These are phyloP conservation scores for Trichosporon sp. DNA, from an alignment of 1,284 basidiomycete species.

Conservation along the genomic window DNA sequence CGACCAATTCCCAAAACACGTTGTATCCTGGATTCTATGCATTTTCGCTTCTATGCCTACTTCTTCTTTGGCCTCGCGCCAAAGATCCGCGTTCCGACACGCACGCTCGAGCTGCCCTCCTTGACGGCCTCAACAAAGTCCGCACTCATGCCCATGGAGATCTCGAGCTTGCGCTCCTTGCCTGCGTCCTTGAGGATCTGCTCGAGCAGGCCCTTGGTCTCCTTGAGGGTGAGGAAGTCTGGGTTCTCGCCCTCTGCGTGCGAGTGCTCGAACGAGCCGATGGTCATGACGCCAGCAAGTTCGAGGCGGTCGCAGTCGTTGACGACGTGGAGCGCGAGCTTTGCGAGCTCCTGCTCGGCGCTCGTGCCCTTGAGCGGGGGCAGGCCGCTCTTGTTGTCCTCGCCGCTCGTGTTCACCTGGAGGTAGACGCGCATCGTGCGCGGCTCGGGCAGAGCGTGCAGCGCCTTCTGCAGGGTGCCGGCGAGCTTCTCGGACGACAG, in stretches of 20 bases:
- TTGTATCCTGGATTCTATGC: neutral
- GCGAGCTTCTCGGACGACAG: slow-evolving; percentile 83
- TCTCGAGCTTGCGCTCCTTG: slow-evolving; percentile 56
- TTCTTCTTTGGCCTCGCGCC: slow-evolving; percentile 63
- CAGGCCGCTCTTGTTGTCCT: slow-evolving; percentile 83
- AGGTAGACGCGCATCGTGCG: slow-evolving; percentile 67
- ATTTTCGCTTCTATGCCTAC: neutral
- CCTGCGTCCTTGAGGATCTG: slow-evolving; percentile 49
- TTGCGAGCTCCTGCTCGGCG: slow-evolving; percentile 54
- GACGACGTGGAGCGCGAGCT: slow-evolving; percentile 69
- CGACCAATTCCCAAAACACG: neutral
- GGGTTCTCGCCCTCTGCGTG: slow-evolving; percentile 64
- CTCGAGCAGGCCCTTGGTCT: slow-evolving; percentile 61
- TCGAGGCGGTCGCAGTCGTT: slow-evolving; percentile 66
- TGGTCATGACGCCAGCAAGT: slow-evolving; percentile 91
- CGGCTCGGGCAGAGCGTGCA: slow-evolving; percentile 53
- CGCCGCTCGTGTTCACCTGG: slow-evolving; percentile 92
- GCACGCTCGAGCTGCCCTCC: slow-evolving; percentile 78
- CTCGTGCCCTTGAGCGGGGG: slow-evolving; percentile 54
- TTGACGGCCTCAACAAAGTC: slow-evolving; percentile 84
- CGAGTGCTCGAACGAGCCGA: slow-evolving; percentile 75
- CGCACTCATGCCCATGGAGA: slow-evolving; percentile 98
- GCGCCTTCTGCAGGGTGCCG: slow-evolving; percentile 70
- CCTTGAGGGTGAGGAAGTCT: slow-evolving; percentile 72
- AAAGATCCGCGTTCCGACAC: slow-evolving; percentile 90